These are phyloP conservation scores for Yarrowia sp. DNA, from an alignment of 805 yeast species.

Conservation along the genomic window DNA sequence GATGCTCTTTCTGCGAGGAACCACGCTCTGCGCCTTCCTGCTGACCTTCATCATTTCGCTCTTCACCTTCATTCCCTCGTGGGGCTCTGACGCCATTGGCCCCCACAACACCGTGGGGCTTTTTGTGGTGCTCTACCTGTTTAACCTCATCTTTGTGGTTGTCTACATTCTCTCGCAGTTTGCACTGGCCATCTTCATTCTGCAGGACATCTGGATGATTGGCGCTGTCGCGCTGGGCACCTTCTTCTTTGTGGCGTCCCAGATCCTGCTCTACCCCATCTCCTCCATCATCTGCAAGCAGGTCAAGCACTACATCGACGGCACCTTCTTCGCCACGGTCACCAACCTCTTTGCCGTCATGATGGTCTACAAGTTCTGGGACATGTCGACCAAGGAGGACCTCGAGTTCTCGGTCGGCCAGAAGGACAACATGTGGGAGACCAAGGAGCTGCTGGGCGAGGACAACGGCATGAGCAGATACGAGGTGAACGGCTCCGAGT, in stretches of 20 bases:
- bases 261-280: conserved; percentile 67
- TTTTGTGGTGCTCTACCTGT: conserved; percentile 65
- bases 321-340: conserved; percentile 77
- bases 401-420: conserved; percentile 80
- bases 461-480: conserved; percentile 30
- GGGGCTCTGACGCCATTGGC: conserved; percentile 49
- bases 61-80: conserved; percentile 61
- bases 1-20: conserved; percentile 52
- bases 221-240: conserved; percentile 76
- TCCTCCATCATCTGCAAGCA: conserved; percentile 64
- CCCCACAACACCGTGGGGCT: conserved; percentile 63
- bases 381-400: conserved; percentile 90
- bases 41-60: conserved; percentile 65
- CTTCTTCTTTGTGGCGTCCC: conserved; percentile 78
- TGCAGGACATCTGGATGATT: conserved; percentile 81
- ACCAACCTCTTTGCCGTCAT: conserved; percentile 78
- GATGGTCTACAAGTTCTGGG: conserved; percentile 98
- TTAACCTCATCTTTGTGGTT: conserved; percentile 65
- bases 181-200: conserved; percentile 60
- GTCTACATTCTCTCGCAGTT: conserved; percentile 67
- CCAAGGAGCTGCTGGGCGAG: conserved; percentile 38
- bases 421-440: conserved; percentile 45
- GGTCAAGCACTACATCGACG: conserved; percentile 85
- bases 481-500: conserved; percentile 36
- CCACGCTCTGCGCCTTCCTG: conserved; percentile 57